Percentiles rank a stretch among this genome's conserved stretches.
These are phyloP conservation scores for Daldinia concentrica DNA, from an alignment of 495 filamentous ascomycete species.

Conservation along the genomic window DNA sequence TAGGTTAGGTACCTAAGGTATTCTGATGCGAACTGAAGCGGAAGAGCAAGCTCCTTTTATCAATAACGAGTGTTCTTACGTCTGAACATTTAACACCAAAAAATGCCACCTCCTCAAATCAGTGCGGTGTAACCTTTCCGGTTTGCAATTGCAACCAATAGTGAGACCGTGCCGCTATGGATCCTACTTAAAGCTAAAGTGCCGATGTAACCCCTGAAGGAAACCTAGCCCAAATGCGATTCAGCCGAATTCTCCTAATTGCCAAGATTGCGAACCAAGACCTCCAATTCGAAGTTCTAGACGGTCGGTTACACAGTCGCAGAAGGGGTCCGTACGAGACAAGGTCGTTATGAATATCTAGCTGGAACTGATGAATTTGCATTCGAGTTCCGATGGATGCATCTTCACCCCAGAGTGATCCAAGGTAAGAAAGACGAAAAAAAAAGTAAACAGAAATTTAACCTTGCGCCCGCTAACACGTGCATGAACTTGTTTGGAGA, in stretches of 20 bases:
- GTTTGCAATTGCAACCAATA: background rate
- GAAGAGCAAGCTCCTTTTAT: constrained; percentile 26
- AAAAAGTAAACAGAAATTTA: constrained; percentile 4
- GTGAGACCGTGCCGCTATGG: background rate
- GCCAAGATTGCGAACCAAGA: constrained; percentile 30
- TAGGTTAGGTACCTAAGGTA: too few species aligned
- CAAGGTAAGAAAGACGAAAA: constrained; percentile 29
- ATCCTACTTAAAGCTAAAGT: constrained; percentile 7
- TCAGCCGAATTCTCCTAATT: constrained; percentile 44
- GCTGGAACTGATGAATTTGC: constrained; percentile 18
- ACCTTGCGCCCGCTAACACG: constrained; percentile 18
- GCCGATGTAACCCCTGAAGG: constrained; percentile 19
- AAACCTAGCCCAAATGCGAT: constrained; percentile 21
- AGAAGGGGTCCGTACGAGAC: background rate
- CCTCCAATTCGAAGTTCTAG: constrained; percentile 17
- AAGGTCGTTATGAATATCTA: constrained; percentile 11
- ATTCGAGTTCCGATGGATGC: constrained; percentile 15
- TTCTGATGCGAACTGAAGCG: background rate
- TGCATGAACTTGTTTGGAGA: constrained; percentile 16
- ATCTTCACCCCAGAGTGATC: constrained; percentile 18
- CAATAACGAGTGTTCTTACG: background rate
- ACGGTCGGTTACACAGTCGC: constrained; percentile 4
- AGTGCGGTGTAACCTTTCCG: constrained; percentile 8
- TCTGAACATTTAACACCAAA: background rate
- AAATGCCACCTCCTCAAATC: constrained; percentile 13